Evolutionary conservation across 257 asterid species (phyloP).

Genomic region (Linderniella brevidens): DNA sequence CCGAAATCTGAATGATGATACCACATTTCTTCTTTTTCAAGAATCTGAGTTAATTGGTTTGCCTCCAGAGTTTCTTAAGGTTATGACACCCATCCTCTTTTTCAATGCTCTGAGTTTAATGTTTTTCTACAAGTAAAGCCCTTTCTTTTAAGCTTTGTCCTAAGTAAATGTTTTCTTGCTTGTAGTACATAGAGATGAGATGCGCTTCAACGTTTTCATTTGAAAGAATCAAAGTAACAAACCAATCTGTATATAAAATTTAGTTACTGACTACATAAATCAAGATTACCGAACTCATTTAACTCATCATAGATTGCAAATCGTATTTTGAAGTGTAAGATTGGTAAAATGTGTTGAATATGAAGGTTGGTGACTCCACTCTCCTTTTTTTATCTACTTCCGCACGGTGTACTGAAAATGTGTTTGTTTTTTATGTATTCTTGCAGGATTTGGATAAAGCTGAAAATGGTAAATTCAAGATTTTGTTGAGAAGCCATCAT

Average conservation of each 20-base stretch:
- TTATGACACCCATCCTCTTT: conserved; percentile 10
- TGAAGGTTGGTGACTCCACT: background rate
- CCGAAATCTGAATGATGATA: conserved; percentile 55
- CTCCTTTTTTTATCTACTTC: background rate
- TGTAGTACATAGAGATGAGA: no score
- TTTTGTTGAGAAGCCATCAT: conserved; percentile 60
- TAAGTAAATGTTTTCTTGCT: background rate
- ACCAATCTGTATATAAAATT: no score
- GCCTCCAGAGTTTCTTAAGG: conserved; percentile 75
- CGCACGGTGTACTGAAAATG: background rate
- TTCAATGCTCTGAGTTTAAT: background rate
- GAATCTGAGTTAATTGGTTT: conserved; percentile 70
- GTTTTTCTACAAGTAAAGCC: no score
- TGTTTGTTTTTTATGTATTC: background rate
- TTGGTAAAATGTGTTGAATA: conserved; percentile 6
- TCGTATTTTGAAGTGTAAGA: conserved; percentile 12
- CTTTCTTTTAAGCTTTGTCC: background rate
- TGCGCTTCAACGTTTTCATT: no score
- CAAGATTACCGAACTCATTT: no score
- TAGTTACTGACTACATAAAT: no score
- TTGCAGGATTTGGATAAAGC: conserved; percentile 62
- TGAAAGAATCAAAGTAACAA: no score
- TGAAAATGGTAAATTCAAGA: conserved; percentile 62
- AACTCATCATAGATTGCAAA: no score
- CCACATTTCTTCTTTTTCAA: conserved; percentile 40